Percentiles rank a stretch among this genome's conserved stretches.
Evolutionary conservation across 1,284 basidiomycete genomes (phyloP).

Genomic region (Ustilago curta): DNA sequence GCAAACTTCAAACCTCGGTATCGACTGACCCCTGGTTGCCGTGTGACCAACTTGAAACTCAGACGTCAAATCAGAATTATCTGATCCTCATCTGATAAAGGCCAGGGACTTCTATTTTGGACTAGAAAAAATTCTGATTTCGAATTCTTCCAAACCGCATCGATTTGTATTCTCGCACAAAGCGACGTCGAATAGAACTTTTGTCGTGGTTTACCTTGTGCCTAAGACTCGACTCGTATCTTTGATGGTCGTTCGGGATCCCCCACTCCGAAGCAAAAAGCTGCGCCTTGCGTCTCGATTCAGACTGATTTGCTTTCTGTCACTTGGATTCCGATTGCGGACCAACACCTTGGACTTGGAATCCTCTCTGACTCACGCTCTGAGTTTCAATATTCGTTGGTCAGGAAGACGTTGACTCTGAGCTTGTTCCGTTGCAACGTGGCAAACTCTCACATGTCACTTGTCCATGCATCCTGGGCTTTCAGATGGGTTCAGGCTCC

Average conservation of each 20-base stretch:
- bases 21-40: not conserved
- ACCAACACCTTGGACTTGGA: not conserved
- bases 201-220: no score
- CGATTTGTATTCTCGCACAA: slow-evolving; percentile 4
- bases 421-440: not conserved
- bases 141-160: not conserved
- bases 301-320: not conserved
- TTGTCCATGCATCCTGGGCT: not conserved
- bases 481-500: not conserved
- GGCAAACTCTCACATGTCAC: slow-evolving; percentile 5
- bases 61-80: not conserved
- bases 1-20: not conserved
- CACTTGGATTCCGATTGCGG: not conserved
- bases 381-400: not conserved
- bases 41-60: not conserved
- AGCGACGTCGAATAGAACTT: not conserved
- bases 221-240: no score
- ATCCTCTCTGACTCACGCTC: not conserved
- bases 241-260: not conserved
- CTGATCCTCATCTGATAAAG: slow-evolving; percentile 4
- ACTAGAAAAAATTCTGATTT: not conserved
- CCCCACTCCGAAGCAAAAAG: not conserved
- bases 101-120: no score
- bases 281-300: not conserved
- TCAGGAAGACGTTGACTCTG: not conserved